Evolutionary conservation across 768 basidiomycete genomes (phyloP).

Genomic region (Rubroboletus pulcherrimus): DNA sequence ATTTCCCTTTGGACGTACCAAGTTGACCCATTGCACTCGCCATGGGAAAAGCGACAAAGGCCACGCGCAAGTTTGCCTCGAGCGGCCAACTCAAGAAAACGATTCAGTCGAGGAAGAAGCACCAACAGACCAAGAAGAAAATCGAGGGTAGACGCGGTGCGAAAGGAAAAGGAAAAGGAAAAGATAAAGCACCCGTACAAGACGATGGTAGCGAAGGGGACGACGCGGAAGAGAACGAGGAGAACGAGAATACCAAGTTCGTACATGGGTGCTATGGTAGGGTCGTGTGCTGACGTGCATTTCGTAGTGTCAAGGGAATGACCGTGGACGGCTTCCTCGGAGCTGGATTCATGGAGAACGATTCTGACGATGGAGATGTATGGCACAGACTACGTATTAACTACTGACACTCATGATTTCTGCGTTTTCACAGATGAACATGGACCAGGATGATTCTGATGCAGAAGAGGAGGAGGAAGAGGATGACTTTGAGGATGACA

Average conservation of each 20-base stretch:
- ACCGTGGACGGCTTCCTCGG: slow-evolving; percentile 76
- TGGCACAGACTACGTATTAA: slow-evolving; percentile 7
- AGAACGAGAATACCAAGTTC: slow-evolving; percentile 6
- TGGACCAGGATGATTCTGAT: slow-evolving; percentile 26
- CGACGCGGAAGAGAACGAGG: slow-evolving; percentile 15
- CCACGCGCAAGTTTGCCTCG: slow-evolving; percentile 82
- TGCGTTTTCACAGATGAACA: slow-evolving; percentile 18
- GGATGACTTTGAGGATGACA: slow-evolving; percentile 47
- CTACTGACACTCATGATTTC: slow-evolving; percentile 1
- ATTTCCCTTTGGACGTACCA: too few species aligned
- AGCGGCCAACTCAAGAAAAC: slow-evolving; percentile 86
- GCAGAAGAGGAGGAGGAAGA: slow-evolving; percentile 44
- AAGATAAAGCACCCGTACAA: slow-evolving; percentile 19
- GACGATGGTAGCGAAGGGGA: slow-evolving; percentile 30
- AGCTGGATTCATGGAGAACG: slow-evolving; percentile 68
- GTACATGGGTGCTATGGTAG: not conserved
- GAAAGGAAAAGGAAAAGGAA: slow-evolving; percentile 35
- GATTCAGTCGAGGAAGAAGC: slow-evolving; percentile 79
- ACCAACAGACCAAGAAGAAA: slow-evolving; percentile 72
- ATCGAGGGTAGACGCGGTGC: slow-evolving; percentile 54
- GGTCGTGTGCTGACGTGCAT: not conserved
- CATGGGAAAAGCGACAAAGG: slow-evolving; percentile 59
- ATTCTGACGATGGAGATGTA: slow-evolving; percentile 44
- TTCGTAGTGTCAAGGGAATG: slow-evolving; percentile 39
- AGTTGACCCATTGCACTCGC: not conserved